Base-by-base conservation (phyloP, 1,284 basidiomycete genomes). In the Heterobasidion annosum region DNA sequence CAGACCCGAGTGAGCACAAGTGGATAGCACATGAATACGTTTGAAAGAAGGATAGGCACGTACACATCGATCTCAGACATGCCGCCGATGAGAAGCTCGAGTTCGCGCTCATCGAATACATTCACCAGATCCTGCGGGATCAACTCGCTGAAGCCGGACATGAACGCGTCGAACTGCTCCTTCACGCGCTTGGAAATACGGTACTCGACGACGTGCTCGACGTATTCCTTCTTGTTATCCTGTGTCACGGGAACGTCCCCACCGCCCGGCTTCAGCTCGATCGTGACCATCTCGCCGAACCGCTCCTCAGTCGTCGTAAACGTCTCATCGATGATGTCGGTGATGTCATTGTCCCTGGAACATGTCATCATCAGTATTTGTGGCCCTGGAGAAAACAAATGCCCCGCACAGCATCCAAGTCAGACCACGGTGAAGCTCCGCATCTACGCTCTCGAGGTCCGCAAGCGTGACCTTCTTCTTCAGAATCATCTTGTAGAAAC, bases 401-500 rank as follows among this genome's bases (percentile, higher is more conserved):
- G 37, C 50, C 18, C 77, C 88, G 68, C 66, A 93, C 88, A 98
- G 74, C 93, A 99, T 99, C 97, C 97, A 99, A 47, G 85, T 85
- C 61, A 99, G 72, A 59, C 93, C 94, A 50, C 95, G 83, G 72
- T 94, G 88, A 57, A 98, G 74, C 62, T 94, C 93, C 5, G 88
- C 85, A 69, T 96, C 94, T 45, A 97, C 88, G 57, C 85, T 85
- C 72, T 97, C 93, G 59, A 98, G 74, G 70, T 97, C 95, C n/a
- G 81, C 77, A 42, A 97, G 69, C 1, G 83, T 77, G 61, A 94
- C 85, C 64, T 87, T 87, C 76, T 96, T 97, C 64, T 85, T 85
- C 40, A 98, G 72, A 55, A 96, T 93, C 93, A 96, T 98, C 81
- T 99, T 99, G 81, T 99, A 99, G 79, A 99, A 96, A 61, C 91